phyloP scores from a whole-genome alignment of 2,329 filamentous ascomycete species.

The Alternaria solani region DNA sequence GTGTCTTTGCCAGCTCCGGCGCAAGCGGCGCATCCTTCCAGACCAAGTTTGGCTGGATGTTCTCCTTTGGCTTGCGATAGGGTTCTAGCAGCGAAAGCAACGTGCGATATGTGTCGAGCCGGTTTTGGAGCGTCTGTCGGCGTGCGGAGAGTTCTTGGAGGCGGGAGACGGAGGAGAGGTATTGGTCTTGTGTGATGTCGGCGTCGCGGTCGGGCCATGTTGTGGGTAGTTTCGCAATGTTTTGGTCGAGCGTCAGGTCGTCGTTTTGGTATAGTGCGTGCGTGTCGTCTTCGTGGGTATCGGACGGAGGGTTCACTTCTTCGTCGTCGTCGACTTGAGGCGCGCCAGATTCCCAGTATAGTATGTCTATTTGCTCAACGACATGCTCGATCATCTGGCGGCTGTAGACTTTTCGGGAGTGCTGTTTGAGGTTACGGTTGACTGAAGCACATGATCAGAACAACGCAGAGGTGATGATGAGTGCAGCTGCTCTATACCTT shows the following conservation, averaged over 20 bases:
- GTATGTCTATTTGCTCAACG: conserved; percentile 73
- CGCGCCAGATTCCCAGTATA: conserved; percentile 65
- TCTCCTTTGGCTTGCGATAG: conserved; percentile 57
- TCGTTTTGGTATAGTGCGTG: conserved; percentile 43
- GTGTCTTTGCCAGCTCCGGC: conserved; percentile 71
- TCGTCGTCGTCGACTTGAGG: conserved; percentile 37
- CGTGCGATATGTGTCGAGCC: conserved; percentile 58
- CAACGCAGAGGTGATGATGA: neutral
- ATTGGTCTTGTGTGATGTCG: conserved; percentile 40
- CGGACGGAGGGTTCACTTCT: conserved; percentile 36
- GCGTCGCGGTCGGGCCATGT: conserved; percentile 21
- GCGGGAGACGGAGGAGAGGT: conserved; percentile 52
- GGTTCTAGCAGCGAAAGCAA: conserved; percentile 63
- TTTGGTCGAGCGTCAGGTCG: conserved; percentile 45
- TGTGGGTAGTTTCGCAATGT: conserved; percentile 45
- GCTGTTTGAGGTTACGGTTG: conserved; percentile 70
- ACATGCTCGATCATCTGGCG: conserved; percentile 74
- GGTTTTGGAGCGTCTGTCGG: conserved; percentile 58
- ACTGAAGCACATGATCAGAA: conserved; percentile 51
- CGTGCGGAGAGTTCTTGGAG: conserved; percentile 59
- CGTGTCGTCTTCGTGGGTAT: conserved; percentile 52
- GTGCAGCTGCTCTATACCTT: conserved; percentile 49
- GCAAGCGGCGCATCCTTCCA: conserved; percentile 71
- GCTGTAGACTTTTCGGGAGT: conserved; percentile 71
- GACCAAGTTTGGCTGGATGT: conserved; percentile 71